Conservation (phyloP, 169 alveolate species). For the Cryptosporidium baileyi region DNA sequence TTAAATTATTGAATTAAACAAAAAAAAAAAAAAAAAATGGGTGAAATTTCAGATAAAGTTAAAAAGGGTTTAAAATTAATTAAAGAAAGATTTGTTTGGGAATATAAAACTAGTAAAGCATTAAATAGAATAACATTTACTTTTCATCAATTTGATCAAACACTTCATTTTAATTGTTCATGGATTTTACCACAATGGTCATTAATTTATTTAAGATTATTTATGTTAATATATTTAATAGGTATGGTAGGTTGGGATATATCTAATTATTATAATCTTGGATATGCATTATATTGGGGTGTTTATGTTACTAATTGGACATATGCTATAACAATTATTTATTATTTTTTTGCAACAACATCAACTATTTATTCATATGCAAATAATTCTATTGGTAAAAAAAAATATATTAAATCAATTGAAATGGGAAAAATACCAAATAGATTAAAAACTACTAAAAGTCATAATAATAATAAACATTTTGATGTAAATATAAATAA, state of each 20-base stretch:
- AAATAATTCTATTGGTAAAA: constrained; percentile 37
- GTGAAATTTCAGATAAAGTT: neutral
- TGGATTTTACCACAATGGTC: constrained; percentile 68
- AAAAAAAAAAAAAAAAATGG: neutral
- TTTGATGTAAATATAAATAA: neutral
- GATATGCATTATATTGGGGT: constrained; percentile 38
- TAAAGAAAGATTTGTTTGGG: constrained; percentile 38
- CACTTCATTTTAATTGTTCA: constrained; percentile 39
- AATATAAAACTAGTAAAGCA: constrained; percentile 13
- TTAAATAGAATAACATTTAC: constrained; percentile 30
- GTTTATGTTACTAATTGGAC: constrained; percentile 69
- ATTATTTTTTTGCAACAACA: constrained; percentile 37
- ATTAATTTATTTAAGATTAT: constrained; percentile 16
- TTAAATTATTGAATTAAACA: neutral
- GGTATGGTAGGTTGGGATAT: constrained; percentile 48
- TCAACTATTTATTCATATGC: constrained; percentile 47
- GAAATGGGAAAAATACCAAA: neutral
- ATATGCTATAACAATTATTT: constrained; percentile 40
- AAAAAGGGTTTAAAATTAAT: constrained; percentile 27
- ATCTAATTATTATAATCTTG: constrained; percentile 12
- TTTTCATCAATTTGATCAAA: constrained; percentile 55
- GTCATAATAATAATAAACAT: neutral
- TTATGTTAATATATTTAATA: constrained; percentile 6
- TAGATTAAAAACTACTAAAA: neutral
- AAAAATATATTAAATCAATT: constrained; percentile 11